Conservation (phyloP, 441 rosid species). For the Pelargonium fulgidum region DNA sequence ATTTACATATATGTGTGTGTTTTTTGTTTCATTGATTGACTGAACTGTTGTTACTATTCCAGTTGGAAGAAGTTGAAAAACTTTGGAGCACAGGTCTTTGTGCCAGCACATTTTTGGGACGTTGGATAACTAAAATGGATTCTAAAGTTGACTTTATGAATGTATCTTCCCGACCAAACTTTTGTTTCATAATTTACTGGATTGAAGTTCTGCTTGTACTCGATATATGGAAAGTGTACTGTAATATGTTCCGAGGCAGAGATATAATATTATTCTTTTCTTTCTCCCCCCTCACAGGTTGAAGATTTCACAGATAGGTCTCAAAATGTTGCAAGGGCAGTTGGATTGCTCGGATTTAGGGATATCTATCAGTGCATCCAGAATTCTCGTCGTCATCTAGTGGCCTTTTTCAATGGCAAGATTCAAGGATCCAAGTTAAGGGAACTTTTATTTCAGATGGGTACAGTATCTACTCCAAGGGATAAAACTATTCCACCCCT, state of each 20-base stretch:
- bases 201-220: neutral
- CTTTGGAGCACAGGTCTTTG: conserved; percentile 52
- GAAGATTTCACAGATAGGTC: conserved; percentile 40
- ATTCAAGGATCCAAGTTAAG: conserved; percentile 15
- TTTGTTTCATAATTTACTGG: neutral
- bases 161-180: conserved; percentile 18
- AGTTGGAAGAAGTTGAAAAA: conserved; percentile 41
- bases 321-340: conserved; percentile 43
- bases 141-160: conserved; percentile 19
- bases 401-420: conserved; percentile 27
- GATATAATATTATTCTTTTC: neutral
- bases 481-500: neutral
- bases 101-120: conserved; percentile 35
- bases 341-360: conserved; percentile 27
- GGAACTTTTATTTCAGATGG: conserved; percentile 25
- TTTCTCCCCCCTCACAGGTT: conserved; percentile 24
- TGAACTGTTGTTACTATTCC: conserved; percentile 13
- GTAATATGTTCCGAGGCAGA: neutral
- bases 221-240: neutral
- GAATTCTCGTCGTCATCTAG: conserved; percentile 22
- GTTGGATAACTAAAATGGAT: conserved; percentile 37
- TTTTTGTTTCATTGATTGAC: neutral
- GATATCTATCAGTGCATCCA: conserved; percentile 32
- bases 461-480: neutral
- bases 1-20: neutral